Conservation (phyloP, 1,284 basidiomycete genomes). For the Rhodofomes roseus region DNA sequence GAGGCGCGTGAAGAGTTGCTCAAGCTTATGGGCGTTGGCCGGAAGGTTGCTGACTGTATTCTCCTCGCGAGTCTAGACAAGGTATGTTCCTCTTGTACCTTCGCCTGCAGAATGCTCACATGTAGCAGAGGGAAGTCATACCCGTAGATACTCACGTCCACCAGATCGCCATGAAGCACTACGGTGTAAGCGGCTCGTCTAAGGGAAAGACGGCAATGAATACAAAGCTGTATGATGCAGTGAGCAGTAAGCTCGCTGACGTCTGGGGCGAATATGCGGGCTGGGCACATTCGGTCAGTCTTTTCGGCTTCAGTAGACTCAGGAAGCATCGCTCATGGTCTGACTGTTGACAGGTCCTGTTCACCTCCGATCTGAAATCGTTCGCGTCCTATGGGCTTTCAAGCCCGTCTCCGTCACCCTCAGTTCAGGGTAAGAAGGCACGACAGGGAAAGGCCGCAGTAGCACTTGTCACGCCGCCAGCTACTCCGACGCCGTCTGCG, state of each 20-base stretch:
- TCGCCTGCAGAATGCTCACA: neutral
- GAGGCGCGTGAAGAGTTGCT: constrained; percentile 75
- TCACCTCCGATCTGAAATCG: constrained; percentile 50
- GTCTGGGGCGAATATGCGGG: constrained; percentile 87
- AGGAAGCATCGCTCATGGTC: neutral
- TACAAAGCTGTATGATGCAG: constrained; percentile 74
- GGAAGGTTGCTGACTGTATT: constrained; percentile 96
- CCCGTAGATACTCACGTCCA: constrained; percentile 93
- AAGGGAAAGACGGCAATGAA: constrained; percentile 58
- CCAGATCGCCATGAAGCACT: constrained; percentile 84
- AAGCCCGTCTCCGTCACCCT: constrained; percentile 13
- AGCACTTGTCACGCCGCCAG: constrained; percentile 2
- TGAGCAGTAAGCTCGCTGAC: constrained; percentile 58
- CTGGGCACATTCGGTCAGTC: constrained; percentile 84
- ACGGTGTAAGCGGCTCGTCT: constrained; percentile 57
- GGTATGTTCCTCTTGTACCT: constrained; percentile 37
- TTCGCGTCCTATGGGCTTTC: constrained; percentile 43
- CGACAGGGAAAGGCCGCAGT: constrained; percentile 1
- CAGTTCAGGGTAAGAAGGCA: constrained; percentile 8
- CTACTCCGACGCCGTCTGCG: constrained; percentile 2
- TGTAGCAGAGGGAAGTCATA: constrained; percentile 66
- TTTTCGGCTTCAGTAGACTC: neutral
- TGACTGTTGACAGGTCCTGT: constrained; percentile 44
- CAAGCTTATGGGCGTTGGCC: constrained; percentile 85
- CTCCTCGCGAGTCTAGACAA: constrained; percentile 95